Percentiles rank a stretch among this genome's conserved stretches.
phyloP scores from a whole-genome alignment of 148 eudicot genomes.

The Limonium bicolor region DNA sequence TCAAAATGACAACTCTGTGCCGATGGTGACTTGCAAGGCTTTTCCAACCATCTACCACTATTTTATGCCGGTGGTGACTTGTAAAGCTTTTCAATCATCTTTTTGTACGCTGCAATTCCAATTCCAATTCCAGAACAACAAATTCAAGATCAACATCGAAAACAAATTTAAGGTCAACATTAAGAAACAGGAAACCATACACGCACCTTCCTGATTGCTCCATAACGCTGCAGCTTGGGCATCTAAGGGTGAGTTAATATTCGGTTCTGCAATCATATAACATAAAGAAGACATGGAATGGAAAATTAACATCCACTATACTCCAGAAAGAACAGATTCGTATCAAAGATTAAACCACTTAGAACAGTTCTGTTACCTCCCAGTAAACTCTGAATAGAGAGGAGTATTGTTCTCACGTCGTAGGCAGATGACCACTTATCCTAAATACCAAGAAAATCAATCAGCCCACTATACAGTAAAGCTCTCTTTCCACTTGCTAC shows the following conservation, averaged over 20 bases:
- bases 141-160: neutral
- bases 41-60: no score
- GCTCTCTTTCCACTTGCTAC: no score
- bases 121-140: neutral
- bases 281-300: neutral
- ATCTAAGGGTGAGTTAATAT: conserved; percentile 85
- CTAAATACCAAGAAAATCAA: conserved; percentile 11
- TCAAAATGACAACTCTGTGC: no score
- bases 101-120: conserved; percentile 65
- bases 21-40: conserved; percentile 57
- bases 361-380: no score
- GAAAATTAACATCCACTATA: neutral
- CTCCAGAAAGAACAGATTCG: neutral
- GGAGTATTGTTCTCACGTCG: conserved; percentile 76
- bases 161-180: neutral
- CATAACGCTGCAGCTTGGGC: conserved; percentile 91
- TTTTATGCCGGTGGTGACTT: conserved; percentile 38
- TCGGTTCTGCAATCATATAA: conserved; percentile 32
- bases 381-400: conserved; percentile 86
- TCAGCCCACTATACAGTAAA: no score
- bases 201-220: conserved; percentile 71
- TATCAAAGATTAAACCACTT: neutral
- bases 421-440: conserved; percentile 99
- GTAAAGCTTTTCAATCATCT: conserved; percentile 81
- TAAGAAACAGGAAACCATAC: neutral